phyloP scores from a whole-genome alignment of 768 basidiomycete species.

The Boletus fagicola region DNA sequence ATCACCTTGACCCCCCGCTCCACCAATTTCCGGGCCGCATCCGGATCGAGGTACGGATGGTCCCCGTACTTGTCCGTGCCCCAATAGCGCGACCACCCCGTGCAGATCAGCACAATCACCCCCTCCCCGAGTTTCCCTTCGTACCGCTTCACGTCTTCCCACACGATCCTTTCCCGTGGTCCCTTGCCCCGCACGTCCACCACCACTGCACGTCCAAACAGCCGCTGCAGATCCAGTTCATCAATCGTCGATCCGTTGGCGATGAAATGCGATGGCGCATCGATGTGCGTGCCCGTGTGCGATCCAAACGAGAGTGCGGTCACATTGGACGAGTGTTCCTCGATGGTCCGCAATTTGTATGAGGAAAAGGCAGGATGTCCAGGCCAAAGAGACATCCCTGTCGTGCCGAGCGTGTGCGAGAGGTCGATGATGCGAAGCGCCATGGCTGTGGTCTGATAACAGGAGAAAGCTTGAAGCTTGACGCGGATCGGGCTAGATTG shows the following conservation, averaged over 20 bases:
- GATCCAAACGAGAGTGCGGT: slow-evolving; percentile 53
- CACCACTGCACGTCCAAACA: slow-evolving; percentile 53
- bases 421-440: slow-evolving; percentile 20
- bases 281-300: slow-evolving; percentile 76
- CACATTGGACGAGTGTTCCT: slow-evolving; percentile 8
- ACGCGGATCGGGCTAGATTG: not conserved
- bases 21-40: slow-evolving; percentile 49
- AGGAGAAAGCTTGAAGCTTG: not conserved
- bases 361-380: slow-evolving; percentile 23
- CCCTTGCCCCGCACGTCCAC: slow-evolving; percentile 49
- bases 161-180: slow-evolving; percentile 49
- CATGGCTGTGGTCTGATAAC: slow-evolving; percentile 6
- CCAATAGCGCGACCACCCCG: slow-evolving; percentile 64
- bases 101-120: slow-evolving; percentile 53
- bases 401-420: slow-evolving; percentile 20
- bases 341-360: slow-evolving; percentile 4
- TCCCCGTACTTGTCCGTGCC: slow-evolving; percentile 45
- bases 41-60: slow-evolving; percentile 58
- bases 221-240: slow-evolving; percentile 48
- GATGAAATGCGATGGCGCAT: slow-evolving; percentile 72
- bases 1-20: slow-evolving; percentile 52
- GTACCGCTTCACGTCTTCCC: slow-evolving; percentile 46
- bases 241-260: slow-evolving; percentile 51
- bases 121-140: slow-evolving; percentile 39
- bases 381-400: slow-evolving; percentile 25